These are phyloP conservation scores for Termitomyces titanicus DNA, from an alignment of 768 basidiomycete genomes.

Conservation along the genomic window DNA sequence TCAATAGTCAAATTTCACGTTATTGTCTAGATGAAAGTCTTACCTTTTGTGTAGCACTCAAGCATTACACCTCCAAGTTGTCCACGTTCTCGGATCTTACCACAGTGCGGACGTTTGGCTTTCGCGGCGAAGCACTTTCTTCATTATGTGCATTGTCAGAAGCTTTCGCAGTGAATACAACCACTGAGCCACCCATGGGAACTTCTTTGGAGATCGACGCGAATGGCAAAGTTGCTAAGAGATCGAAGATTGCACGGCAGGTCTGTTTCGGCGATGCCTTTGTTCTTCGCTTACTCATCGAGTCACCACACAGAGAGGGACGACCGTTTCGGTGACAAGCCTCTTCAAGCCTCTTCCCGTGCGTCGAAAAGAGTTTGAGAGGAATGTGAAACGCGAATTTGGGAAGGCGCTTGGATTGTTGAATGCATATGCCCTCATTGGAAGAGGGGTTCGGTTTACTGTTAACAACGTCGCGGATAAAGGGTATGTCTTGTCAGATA, in stretches of 20 bases:
- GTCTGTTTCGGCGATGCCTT: conserved; percentile 33
- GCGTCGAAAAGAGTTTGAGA: conserved; percentile 84
- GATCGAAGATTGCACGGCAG: conserved; percentile 71
- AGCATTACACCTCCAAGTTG: conserved; percentile 94
- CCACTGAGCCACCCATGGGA: conserved; percentile 78
- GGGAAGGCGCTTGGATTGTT: conserved; percentile 79
- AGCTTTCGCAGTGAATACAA: conserved; percentile 65
- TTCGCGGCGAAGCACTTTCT: conserved; percentile 93
- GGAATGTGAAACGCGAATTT: conserved; percentile 88
- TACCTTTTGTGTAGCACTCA: conserved; percentile 53
- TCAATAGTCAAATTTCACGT: not conserved
- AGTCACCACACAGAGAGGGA: conserved; percentile 67
- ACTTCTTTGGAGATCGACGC: conserved; percentile 70
- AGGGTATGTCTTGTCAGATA: conserved; percentile 51
- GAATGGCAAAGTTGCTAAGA: conserved; percentile 55
- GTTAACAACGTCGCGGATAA: conserved; percentile 67
- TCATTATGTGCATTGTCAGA: conserved; percentile 86
- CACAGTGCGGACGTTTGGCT: conserved; percentile 81
- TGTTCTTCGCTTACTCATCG: not conserved
- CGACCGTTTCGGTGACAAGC: conserved; percentile 68
- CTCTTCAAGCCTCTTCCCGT: conserved; percentile 86
- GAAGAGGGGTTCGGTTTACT: conserved; percentile 66
- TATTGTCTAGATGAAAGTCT: not conserved
- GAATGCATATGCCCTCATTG: conserved; percentile 81
- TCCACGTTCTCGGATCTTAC: conserved; percentile 70